phyloP scores from a whole-genome alignment of 805 yeast genomes.

The Priceomyces castillae region DNA sequence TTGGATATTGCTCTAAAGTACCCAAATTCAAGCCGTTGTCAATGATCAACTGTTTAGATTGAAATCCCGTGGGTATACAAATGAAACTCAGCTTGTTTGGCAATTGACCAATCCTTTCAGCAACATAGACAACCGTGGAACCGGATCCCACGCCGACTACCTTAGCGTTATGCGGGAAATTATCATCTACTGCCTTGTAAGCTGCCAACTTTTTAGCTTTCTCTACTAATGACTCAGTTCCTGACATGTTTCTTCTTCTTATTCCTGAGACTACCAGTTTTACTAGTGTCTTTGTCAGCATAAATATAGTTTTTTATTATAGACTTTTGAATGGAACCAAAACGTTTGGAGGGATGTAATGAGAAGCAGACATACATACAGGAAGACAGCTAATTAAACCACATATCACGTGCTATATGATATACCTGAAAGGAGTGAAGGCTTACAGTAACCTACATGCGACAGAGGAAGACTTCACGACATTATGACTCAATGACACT shows the following conservation, averaged over 20 bases:
- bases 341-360: too few species aligned
- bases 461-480: neutral
- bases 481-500: too few species aligned
- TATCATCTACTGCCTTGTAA: slow-evolving; percentile 86
- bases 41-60: slow-evolving; percentile 80
- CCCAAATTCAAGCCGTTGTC: slow-evolving; percentile 79
- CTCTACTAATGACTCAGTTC: slow-evolving; percentile 46
- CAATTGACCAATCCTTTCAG: slow-evolving; percentile 84
- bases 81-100: slow-evolving; percentile 52
- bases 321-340: too few species aligned
- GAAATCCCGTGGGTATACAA: slow-evolving; percentile 97
- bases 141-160: slow-evolving; percentile 96
- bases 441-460: too few species aligned
- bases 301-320: neutral
- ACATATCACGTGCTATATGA: too few species aligned
- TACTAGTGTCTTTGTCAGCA: neutral
- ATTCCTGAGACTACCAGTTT: neutral
- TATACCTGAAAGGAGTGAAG: too few species aligned
- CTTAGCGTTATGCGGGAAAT: slow-evolving; percentile 63
- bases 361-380: too few species aligned
- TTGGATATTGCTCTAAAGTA: slow-evolving; percentile 77
- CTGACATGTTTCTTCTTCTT: slow-evolving; percentile 11
- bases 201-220: slow-evolving; percentile 89
- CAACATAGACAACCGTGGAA: slow-evolving; percentile 94
- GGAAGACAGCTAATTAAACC: too few species aligned